These are phyloP conservation scores for Apiotrichum veenhuisii DNA, from an alignment of 1,284 basidiomycete species.

Conservation along the genomic window DNA sequence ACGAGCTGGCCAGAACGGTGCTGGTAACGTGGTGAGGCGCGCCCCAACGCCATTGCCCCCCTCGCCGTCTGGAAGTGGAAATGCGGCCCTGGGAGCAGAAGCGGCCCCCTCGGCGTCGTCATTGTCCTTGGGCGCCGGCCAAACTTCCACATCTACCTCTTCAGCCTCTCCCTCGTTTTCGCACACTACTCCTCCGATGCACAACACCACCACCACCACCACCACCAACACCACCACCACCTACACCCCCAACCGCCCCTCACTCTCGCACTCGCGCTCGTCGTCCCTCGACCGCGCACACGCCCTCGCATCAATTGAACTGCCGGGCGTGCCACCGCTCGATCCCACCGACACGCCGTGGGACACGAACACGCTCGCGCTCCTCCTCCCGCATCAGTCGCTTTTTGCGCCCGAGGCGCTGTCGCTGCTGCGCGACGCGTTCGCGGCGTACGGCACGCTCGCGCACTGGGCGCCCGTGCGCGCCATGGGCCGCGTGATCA, in stretches of 20 bases:
- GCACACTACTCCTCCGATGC: no score
- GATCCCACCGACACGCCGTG: slow-evolving; percentile 5
- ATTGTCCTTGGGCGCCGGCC: no score
- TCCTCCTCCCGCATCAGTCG: slow-evolving; percentile 60
- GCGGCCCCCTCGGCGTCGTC: no score
- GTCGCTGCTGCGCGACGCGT: slow-evolving; percentile 64
- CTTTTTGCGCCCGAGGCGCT: slow-evolving; percentile 69
- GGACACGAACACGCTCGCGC: slow-evolving; percentile 64
- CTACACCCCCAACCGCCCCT: neutral
- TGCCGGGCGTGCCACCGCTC: slow-evolving; percentile 26
- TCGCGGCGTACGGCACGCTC: slow-evolving; percentile 67
- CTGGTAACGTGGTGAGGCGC: no score
- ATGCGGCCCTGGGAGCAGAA: no score
- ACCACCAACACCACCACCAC: no score
- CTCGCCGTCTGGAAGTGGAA: no score
- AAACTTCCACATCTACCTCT: neutral
- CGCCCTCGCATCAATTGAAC: slow-evolving; percentile 4
- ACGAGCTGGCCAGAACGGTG: no score
- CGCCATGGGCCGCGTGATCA: slow-evolving; percentile 72
- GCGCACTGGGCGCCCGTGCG: slow-evolving; percentile 81
- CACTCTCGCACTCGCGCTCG: slow-evolving; percentile 1
- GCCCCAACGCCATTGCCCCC: no score
- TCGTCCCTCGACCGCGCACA: slow-evolving; percentile 3
- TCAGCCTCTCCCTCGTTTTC: no score
- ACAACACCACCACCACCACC: neutral